A percentile compares a stretch with the other conserved stretches of the same genome.
Conservation (phyloP, 495 filamentous ascomycete genomes). For the Hypoxylon subgilvum region DNA sequence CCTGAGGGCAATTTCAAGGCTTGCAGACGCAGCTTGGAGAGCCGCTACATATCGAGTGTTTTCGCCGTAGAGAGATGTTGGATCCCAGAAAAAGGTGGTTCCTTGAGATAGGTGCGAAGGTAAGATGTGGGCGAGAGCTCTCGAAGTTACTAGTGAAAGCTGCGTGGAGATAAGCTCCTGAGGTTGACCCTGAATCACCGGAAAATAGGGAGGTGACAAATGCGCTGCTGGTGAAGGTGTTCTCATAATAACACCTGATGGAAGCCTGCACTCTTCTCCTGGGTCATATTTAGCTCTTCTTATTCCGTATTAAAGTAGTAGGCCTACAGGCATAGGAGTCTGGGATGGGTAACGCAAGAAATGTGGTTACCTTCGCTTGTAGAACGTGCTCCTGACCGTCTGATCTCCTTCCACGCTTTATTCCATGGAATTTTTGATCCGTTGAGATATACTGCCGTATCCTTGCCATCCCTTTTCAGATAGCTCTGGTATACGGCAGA, state of each 20-base stretch:
- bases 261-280: conserved; percentile 13
- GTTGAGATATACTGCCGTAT: conserved; percentile 26
- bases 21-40: too few relatives aligned
- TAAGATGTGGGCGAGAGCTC: not conserved
- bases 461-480: conserved; percentile 6
- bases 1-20: too few relatives aligned
- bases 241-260: conserved; percentile 29
- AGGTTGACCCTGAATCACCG: not conserved
- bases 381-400: conserved; percentile 24
- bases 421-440: conserved; percentile 26
- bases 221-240: conserved; percentile 26
- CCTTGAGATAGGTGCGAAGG: not conserved
- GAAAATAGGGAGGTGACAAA: not conserved
- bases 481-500: conserved; percentile 17
- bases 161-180: not conserved
- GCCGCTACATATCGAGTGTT: too few relatives aligned
- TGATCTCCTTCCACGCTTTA: conserved; percentile 31
- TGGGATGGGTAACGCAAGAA: not conserved
- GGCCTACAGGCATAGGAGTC: too few relatives aligned
- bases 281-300: not conserved
- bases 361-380: conserved; percentile 3
- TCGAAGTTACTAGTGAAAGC: not conserved
- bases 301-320: too few relatives aligned
- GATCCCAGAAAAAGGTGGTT: not conserved
- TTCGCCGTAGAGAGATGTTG: not conserved